These are phyloP conservation scores for Pseudopediastrum boryanum DNA, from an alignment of 139 green algal genomes.

Conservation along the genomic window DNA sequence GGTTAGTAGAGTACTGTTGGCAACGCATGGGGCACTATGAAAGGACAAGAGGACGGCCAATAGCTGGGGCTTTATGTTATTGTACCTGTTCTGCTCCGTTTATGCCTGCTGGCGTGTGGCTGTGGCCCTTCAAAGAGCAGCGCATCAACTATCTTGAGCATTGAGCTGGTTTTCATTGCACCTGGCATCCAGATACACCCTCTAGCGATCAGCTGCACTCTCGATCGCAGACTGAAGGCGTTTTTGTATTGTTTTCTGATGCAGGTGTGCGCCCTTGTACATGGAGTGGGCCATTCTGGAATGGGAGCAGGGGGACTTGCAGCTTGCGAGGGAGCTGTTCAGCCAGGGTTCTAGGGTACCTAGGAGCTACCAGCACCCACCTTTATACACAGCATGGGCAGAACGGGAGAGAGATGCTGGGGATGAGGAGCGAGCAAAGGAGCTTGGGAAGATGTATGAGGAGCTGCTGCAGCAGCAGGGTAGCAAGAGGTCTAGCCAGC, in stretches of 20 bases:
- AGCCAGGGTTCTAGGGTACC: conserved; percentile 44
- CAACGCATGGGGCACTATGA: too few species aligned
- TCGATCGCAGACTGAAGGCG: background rate
- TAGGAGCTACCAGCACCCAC: conserved; percentile 52
- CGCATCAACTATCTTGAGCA: background rate
- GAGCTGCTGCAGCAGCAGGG: conserved; percentile 1
- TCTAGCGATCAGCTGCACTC: too few species aligned
- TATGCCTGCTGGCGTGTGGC: background rate
- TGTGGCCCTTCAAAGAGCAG: background rate
- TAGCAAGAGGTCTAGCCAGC: background rate
- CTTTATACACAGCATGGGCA: conserved; percentile 69
- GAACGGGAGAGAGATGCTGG: conserved; percentile 53
- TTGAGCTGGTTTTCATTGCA: background rate
- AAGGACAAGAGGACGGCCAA: too few species aligned
- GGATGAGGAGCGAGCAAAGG: conserved; percentile 21
- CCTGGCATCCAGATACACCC: background rate
- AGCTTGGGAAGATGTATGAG: conserved; percentile 22
- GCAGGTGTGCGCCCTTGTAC: conserved; percentile 59
- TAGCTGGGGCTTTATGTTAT: too few species aligned
- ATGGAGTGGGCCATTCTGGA: conserved; percentile 84
- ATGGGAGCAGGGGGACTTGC: conserved; percentile 45
- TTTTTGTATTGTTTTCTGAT: background rate
- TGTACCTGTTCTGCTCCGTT: too few species aligned
- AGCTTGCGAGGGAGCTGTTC: conserved; percentile 57
- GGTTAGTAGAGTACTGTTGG: too few species aligned